Conservation (phyloP, 257 asterid genomes). For the Oldenlandia corymbosa region DNA sequence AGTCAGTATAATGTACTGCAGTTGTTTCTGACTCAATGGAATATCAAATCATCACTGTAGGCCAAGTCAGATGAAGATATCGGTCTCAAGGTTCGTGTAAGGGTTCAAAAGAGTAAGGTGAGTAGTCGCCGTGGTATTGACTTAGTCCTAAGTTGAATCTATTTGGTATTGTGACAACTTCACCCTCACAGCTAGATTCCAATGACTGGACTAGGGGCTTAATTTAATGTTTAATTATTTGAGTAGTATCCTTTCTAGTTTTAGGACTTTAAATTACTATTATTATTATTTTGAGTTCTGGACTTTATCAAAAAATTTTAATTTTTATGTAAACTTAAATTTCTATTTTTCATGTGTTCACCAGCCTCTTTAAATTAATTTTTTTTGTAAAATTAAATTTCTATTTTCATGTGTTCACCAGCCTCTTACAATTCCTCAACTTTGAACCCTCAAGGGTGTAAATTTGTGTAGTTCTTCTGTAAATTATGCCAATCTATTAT, state of each 20-base stretch:
- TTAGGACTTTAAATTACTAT: too few species aligned
- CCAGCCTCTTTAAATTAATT: too few species aligned
- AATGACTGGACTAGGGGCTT: background rate
- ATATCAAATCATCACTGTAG: slow-evolving; percentile 30
- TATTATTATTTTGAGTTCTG: too few species aligned
- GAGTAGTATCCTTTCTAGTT: too few species aligned
- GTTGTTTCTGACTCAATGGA: slow-evolving; percentile 4
- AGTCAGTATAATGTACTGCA: background rate
- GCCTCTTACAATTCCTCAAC: background rate
- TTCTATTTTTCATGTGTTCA: too few species aligned
- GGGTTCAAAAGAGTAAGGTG: slow-evolving; percentile 99
- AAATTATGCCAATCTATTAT: background rate
- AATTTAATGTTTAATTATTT: background rate
- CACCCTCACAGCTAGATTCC: background rate
- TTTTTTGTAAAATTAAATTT: background rate
- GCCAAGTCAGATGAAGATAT: slow-evolving; percentile 91
- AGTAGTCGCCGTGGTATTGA: slow-evolving; percentile 1
- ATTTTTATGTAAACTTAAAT: too few species aligned
- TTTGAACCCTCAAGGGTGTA: background rate
- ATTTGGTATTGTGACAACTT: background rate
- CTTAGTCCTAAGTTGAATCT: slow-evolving; percentile 6
- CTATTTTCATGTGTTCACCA: background rate
- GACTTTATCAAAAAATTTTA: too few species aligned
- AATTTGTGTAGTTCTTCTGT: background rate
- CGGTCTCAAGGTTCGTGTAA: slow-evolving; percentile 91